Evolutionary conservation across 2,329 filamentous ascomycete species (phyloP).

Genomic region (Herpotrichia juniperi): DNA sequence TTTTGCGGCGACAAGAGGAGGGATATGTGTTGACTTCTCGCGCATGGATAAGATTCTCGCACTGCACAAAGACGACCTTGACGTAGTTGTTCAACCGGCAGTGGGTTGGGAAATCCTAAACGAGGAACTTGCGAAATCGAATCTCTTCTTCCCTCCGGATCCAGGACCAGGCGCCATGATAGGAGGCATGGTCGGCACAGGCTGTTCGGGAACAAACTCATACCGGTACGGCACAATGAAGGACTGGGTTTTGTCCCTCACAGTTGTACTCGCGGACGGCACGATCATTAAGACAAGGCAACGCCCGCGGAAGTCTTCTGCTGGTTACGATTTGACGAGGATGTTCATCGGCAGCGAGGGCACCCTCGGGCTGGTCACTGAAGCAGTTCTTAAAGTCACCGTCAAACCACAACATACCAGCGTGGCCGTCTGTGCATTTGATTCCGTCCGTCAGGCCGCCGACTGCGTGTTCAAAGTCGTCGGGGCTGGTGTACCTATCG

Average conservation of each 20-base stretch:
- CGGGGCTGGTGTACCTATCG: conserved; percentile 78
- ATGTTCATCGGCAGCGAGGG: conserved; percentile 92
- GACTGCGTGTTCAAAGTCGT: conserved; percentile 83
- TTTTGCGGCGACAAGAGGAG: conserved; percentile 80
- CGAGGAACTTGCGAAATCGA: conserved; percentile 71
- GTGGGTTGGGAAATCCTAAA: conserved; percentile 89
- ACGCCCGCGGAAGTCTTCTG: conserved; percentile 85
- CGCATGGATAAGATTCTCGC: conserved; percentile 82
- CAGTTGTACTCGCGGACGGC: conserved; percentile 87
- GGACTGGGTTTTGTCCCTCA: conserved; percentile 88
- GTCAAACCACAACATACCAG: conserved; percentile 79
- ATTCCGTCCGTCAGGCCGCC: conserved; percentile 72
- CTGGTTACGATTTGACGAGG: conserved; percentile 89
- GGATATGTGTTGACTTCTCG: conserved; percentile 84
- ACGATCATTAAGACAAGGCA: conserved; percentile 89
- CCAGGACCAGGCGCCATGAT: conserved; percentile 92
- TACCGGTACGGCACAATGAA: conserved; percentile 95
- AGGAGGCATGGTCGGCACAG: conserved; percentile 83
- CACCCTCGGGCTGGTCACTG: conserved; percentile 87
- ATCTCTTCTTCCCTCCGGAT: conserved; percentile 90
- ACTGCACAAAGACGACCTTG: conserved; percentile 72
- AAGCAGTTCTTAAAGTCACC: conserved; percentile 86
- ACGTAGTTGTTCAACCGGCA: conserved; percentile 66
- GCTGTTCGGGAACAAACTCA: conserved; percentile 82
- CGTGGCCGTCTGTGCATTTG: conserved; percentile 76